phyloP scores from a whole-genome alignment of 1,139 yeast genomes.

The Blastobotrys elegans region DNA sequence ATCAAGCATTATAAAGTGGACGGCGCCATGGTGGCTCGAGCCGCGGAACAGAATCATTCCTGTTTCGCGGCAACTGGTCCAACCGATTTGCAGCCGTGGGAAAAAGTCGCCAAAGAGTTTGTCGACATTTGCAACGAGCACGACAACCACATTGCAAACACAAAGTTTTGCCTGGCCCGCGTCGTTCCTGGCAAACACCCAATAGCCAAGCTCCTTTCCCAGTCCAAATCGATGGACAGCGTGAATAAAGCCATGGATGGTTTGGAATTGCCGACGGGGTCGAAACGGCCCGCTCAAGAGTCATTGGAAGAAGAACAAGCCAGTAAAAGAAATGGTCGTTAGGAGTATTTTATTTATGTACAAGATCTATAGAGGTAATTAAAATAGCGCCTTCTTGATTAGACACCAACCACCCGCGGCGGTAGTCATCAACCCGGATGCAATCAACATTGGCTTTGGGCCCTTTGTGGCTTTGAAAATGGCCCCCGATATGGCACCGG shows the following conservation, averaged over 20 bases:
- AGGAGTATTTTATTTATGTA: neutral
- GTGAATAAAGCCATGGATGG: conserved; percentile 2
- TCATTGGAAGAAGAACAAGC: neutral
- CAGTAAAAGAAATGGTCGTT: too few relatives aligned
- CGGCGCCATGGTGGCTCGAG: conserved; percentile 93
- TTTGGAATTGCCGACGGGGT: neutral
- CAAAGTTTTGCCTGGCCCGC: conserved; percentile 74
- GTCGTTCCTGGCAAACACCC: conserved; percentile 75
- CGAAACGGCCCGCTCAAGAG: neutral
- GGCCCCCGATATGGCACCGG: conserved; percentile 94
- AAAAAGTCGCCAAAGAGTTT: conserved; percentile 50
- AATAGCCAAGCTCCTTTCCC: conserved; percentile 53
- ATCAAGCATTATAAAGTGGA: conserved; percentile 49
- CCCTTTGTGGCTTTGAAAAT: conserved; percentile 85
- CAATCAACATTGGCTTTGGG: conserved; percentile 77
- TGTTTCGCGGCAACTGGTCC: conserved; percentile 44
- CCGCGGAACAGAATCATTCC: conserved; percentile 83
- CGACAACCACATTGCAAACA: conserved; percentile 62
- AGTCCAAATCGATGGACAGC: conserved; percentile 54
- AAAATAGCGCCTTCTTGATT: conserved; percentile 45
- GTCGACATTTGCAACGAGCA: conserved; percentile 48
- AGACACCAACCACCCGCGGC: conserved; percentile 96
- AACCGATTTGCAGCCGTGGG: conserved; percentile 49
- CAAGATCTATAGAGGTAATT: neutral
- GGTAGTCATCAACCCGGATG: conserved; percentile 78